Evolutionary conservation across 176 grass and related monocot genomes (phyloP).

Genomic region (Carex myosuroides): DNA sequence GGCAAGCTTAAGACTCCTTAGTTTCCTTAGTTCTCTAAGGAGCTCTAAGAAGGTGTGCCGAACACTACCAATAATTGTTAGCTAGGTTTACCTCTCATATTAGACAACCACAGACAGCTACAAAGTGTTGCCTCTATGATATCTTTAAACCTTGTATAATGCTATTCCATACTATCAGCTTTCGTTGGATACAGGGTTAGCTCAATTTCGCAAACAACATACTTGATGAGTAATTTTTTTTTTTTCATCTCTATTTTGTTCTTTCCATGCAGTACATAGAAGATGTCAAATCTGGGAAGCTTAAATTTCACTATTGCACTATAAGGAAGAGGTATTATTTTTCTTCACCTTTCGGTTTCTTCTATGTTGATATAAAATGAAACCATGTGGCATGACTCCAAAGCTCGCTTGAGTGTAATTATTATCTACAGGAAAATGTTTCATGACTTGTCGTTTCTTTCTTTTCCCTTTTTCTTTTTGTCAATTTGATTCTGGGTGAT

Average conservation of each 20-base stretch:
- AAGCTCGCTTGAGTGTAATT: not conserved
- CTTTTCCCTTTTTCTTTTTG: not conserved
- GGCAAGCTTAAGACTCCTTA: no score
- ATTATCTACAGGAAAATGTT: not conserved
- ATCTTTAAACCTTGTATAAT: not conserved
- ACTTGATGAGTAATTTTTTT: not conserved
- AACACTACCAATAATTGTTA: not conserved
- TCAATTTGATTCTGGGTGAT: not conserved
- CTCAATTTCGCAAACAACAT: not conserved
- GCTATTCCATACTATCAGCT: not conserved
- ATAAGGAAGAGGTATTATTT: conserved; percentile 81
- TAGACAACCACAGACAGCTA: not conserved
- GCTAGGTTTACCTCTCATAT: not conserved
- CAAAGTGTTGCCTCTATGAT: not conserved
- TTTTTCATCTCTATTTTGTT: not conserved
- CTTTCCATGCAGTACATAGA: conserved; percentile 64
- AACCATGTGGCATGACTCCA: not conserved
- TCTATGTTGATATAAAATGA: not conserved
- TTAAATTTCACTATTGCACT: conserved; percentile 94
- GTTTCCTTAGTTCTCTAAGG: no score
- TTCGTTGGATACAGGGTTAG: not conserved
- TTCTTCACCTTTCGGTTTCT: not conserved
- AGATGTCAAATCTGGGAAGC: conserved; percentile 61
- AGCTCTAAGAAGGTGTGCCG: no score
- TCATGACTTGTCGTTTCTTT: not conserved